A percentile compares a stretch with the other conserved stretches of the same genome.
These are phyloP conservation scores for Aureobasidium sp. DNA, from an alignment of 2,329 filamentous ascomycete species.

Conservation along the genomic window DNA sequence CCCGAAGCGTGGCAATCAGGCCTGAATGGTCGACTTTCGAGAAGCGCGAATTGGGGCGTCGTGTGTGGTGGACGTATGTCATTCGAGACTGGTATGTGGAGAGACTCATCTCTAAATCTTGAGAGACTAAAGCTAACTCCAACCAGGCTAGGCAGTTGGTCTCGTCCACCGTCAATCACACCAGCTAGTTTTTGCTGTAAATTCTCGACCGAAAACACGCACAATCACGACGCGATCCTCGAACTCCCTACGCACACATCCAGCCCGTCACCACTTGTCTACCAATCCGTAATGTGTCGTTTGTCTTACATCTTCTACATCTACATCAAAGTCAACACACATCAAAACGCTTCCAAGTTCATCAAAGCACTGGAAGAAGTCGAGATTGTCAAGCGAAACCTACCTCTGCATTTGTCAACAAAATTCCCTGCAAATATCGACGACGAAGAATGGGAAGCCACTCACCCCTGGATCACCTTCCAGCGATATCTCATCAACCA, in stretches of 20 bases:
- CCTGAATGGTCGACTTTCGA: conserved; percentile 8
- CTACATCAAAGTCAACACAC: conserved; percentile 11
- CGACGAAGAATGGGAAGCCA: conserved; percentile 9
- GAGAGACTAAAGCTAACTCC: neutral
- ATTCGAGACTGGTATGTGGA: conserved; percentile 9
- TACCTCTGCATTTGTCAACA: conserved; percentile 8
- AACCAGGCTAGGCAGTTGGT: conserved; percentile 10
- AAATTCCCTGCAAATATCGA: conserved; percentile 10
- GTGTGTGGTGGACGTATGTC: conserved; percentile 12
- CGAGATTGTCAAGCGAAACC: conserved; percentile 3
- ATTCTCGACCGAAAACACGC: neutral
- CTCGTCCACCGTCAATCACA: conserved; percentile 2
- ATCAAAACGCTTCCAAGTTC: conserved; percentile 6
- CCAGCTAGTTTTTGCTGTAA: conserved; percentile 11
- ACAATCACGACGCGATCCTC: neutral
- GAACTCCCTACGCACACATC: neutral
- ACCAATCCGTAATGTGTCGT: conserved; percentile 4
- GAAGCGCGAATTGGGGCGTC: conserved; percentile 8
- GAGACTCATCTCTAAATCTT: no score
- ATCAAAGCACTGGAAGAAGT: conserved; percentile 11
- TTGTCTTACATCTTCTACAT: conserved; percentile 13
- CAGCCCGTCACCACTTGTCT: conserved; percentile 6
- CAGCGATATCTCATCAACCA: conserved; percentile 3
- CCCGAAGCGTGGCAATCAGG: neutral
- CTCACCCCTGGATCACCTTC: conserved; percentile 1